A percentile compares a stretch with the other conserved stretches of the same genome.
phyloP scores from a whole-genome alignment of 768 basidiomycete species.

The Amanita subjunquillea region DNA sequence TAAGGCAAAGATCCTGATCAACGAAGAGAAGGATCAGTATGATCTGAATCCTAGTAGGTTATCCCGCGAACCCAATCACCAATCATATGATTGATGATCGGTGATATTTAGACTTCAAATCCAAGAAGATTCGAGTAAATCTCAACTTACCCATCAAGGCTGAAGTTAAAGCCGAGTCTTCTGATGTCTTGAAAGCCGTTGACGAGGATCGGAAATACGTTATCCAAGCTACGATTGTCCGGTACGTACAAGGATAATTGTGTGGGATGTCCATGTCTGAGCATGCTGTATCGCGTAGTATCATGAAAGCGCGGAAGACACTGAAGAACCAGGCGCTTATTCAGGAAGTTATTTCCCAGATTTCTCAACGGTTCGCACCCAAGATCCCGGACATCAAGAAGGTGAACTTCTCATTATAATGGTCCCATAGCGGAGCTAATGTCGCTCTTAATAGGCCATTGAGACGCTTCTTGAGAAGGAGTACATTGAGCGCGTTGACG shows the following conservation, averaged over 20 bases:
- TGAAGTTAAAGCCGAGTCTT: constrained; percentile 85
- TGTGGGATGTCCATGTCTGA: neutral
- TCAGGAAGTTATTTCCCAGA: constrained; percentile 84
- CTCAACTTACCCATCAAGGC: constrained; percentile 90
- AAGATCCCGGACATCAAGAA: constrained; percentile 97
- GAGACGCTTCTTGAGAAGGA: constrained; percentile 93
- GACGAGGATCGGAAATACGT: constrained; percentile 97
- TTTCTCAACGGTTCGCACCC: constrained; percentile 80
- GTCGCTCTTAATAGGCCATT: constrained; percentile 51
- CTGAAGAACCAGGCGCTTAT: constrained; percentile 91
- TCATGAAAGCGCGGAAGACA: constrained; percentile 93
- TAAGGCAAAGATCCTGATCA: constrained; percentile 84
- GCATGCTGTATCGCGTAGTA: constrained; percentile 28
- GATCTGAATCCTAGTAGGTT: constrained; percentile 72
- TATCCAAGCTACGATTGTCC: constrained; percentile 90
- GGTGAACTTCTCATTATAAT: constrained; percentile 30
- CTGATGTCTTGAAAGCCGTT: constrained; percentile 86
- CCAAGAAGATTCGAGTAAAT: constrained; percentile 89
- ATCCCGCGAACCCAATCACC: neutral
- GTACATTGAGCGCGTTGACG: constrained; percentile 92
- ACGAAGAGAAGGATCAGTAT: constrained; percentile 83
- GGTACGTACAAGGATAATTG: constrained; percentile 26
- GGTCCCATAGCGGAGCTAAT: constrained; percentile 6
- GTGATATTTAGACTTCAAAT: constrained; percentile 60
- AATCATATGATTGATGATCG: neutral